A percentile compares a stretch with the other conserved stretches of the same genome.
phyloP scores from a whole-genome alignment of 257 asterid genomes.

The Cruciata laevipes region DNA sequence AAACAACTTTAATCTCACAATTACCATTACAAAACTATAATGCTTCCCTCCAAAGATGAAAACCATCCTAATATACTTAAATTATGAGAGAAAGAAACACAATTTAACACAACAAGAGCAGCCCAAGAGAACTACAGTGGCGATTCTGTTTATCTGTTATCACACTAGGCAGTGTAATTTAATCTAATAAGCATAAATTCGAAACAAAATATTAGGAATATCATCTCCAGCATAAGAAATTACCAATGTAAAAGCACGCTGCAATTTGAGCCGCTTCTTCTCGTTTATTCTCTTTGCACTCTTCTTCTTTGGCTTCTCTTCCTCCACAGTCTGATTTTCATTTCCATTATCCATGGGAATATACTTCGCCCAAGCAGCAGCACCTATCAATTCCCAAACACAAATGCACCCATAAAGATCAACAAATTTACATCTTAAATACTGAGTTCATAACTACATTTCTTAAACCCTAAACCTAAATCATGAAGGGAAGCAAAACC shows the following conservation, averaged over 20 bases:
- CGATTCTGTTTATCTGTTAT: no score
- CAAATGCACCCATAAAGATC: neutral
- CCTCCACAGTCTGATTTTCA: conserved; percentile 31
- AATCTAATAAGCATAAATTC: neutral
- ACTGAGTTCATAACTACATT: neutral
- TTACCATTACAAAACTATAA: no score
- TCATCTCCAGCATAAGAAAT: neutral
- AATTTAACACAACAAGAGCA: no score
- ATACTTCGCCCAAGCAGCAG: conserved; percentile 61
- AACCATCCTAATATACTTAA: no score
- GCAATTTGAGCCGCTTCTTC: conserved; percentile 67
- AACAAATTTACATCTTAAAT: neutral
- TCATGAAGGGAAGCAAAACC: conserved; percentile 24
- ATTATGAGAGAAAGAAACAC: no score
- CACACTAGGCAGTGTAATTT: no score
- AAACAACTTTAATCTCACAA: no score
- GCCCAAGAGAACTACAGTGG: no score
- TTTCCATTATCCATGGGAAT: conserved; percentile 60
- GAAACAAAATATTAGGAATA: neutral
- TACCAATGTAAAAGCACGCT: conserved; percentile 64
- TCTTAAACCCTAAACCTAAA: conserved; percentile 10
- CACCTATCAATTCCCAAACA: conserved; percentile 39
- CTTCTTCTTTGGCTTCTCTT: conserved; percentile 57
- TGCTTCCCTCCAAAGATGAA: no score
- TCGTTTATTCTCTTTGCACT: conserved; percentile 75